A percentile compares a stretch with the other conserved stretches of the same genome.
These are phyloP conservation scores for Leccinum subrobustum DNA, from an alignment of 1,284 basidiomycete genomes.

Conservation along the genomic window DNA sequence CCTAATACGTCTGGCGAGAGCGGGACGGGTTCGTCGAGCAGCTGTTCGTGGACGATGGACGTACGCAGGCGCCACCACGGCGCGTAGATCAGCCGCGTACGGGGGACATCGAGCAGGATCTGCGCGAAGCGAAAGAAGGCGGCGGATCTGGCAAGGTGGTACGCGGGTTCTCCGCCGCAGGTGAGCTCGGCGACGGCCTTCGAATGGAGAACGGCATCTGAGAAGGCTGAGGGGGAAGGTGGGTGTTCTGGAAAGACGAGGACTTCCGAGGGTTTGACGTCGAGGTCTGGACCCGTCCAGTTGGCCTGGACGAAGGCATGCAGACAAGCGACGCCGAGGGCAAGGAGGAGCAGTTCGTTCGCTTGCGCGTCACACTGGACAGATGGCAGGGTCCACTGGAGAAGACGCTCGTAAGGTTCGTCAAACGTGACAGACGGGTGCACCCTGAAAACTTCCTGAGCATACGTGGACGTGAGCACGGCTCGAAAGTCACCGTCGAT, in stretches of 20 bases:
- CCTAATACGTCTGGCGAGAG: slow-evolving; percentile 49
- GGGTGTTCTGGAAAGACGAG: slow-evolving; percentile 39
- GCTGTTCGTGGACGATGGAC: slow-evolving; percentile 74
- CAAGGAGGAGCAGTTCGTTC: slow-evolving; percentile 57
- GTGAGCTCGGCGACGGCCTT: slow-evolving; percentile 79
- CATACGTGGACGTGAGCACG: slow-evolving; percentile 33
- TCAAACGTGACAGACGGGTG: slow-evolving; percentile 13
- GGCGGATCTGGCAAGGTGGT: slow-evolving; percentile 80
- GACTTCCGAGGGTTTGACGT: slow-evolving; percentile 56
- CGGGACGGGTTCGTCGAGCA: slow-evolving; percentile 85
- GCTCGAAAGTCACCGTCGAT: no score
- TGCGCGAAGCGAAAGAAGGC: slow-evolving; percentile 78
- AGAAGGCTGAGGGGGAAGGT: slow-evolving; percentile 15
- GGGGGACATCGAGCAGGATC: slow-evolving; percentile 60
- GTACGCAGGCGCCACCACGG: slow-evolving; percentile 83
- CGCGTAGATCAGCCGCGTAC: slow-evolving; percentile 45
- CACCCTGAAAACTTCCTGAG: slow-evolving; percentile 45
- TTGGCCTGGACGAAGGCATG: slow-evolving; percentile 93
- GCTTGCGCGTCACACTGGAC: slow-evolving; percentile 18
- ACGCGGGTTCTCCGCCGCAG: slow-evolving; percentile 90
- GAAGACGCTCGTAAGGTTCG: no score
- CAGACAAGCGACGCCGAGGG: slow-evolving; percentile 75
- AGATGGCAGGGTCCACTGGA: no score
- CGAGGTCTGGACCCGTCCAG: slow-evolving; percentile 93
- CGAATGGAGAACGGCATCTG: slow-evolving; percentile 61